Evolutionary conservation across 2,329 filamentous ascomycete species (phyloP), one percentile per base, ranked within the genome.

Genomic region (Xylaria multiplex): DNA sequence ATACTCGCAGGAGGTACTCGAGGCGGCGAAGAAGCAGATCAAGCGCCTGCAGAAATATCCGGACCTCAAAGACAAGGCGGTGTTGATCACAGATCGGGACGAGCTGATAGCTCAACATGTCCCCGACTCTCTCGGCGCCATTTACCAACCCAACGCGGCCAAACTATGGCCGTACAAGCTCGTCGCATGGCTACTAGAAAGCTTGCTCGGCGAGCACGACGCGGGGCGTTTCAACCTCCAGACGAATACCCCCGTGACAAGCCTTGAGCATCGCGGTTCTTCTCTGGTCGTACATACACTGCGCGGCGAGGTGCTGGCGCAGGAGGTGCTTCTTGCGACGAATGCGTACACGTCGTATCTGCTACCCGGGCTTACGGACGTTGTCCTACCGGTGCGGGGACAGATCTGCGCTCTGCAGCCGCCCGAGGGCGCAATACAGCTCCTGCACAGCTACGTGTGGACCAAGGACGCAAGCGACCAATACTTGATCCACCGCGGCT

Each of bases 111-210:
- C 79, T 40, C 82, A 91, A 27, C 81, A 88, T 3, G 78, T 90
- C 1, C 83, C 85, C 0, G 77, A 77, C 7, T 89, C 88, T 6
- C 75, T 84, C 7, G 92, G 89, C 2, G 91, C 88, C 6, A 83
- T 93, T 3, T 80, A 90, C 16, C 90, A 90, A 67, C 80, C 81
- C 46, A 80, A 86, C 48, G 91, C 92, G 0, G 91, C 89, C 0
- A 88, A 88, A 71, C 76, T 93, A 52, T 94, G 91, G 91, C 93
- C 93, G 0, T 97, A 96, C 78, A 96, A 96, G 79, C 85, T 96
- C 19, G 89, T 97, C 1, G 82, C 88, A 1, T 90, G 88, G 78
- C 83, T 94, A 0, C 80, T 97, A 0, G 87, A 92, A 74, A 77
- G 81, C 8, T 83, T 92, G 0, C 73, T 87, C 1, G 68, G 69